Conservation (phyloP, 495 filamentous ascomycete genomes). For the Hypomontagnella submonticulosa region DNA sequence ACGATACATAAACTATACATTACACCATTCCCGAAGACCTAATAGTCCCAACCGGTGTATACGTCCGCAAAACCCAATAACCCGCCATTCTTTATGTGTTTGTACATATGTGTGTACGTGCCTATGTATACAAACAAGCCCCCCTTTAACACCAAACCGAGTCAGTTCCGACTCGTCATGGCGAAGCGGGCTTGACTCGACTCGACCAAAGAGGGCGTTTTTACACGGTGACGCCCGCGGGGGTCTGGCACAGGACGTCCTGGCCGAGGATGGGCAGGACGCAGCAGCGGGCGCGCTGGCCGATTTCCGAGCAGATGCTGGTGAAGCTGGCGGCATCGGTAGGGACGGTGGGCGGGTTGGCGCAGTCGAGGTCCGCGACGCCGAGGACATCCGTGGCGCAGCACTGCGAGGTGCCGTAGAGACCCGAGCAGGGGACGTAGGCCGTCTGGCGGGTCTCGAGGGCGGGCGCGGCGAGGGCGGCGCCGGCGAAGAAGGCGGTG, state of each 20-base stretch:
- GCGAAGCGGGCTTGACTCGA: too few species aligned
- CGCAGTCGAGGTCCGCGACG: conserved; percentile 57
- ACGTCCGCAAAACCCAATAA: too few species aligned
- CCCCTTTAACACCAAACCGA: too few species aligned
- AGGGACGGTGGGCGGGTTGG: conserved; percentile 46
- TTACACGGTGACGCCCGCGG: conserved; percentile 50
- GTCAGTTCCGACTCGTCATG: too few species aligned
- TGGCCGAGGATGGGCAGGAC: conserved; percentile 55
- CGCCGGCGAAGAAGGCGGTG: conserved; percentile 32
- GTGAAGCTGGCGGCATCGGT: conserved; percentile 48
- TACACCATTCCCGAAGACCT: conserved; percentile 5
- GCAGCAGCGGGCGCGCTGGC: conserved; percentile 60
- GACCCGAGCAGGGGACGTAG: conserved; percentile 53
- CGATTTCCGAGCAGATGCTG: conserved; percentile 50
- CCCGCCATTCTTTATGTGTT: too few species aligned
- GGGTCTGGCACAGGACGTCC: conserved; percentile 53
- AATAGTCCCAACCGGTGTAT: conserved; percentile 13
- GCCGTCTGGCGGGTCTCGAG: conserved; percentile 44
- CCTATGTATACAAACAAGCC: too few species aligned
- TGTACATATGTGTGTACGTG: too few species aligned
- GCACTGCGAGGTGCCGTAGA: conserved; percentile 56
- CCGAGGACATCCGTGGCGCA: conserved; percentile 58
- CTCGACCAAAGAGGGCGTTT: background rate
- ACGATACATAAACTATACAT: conserved; percentile 2
- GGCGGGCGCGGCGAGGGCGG: conserved; percentile 38